A percentile compares a stretch with the other conserved stretches of the same genome.
phyloP scores from a whole-genome alignment of 169 alveolate genomes.

The Sarcocystis neurona region DNA sequence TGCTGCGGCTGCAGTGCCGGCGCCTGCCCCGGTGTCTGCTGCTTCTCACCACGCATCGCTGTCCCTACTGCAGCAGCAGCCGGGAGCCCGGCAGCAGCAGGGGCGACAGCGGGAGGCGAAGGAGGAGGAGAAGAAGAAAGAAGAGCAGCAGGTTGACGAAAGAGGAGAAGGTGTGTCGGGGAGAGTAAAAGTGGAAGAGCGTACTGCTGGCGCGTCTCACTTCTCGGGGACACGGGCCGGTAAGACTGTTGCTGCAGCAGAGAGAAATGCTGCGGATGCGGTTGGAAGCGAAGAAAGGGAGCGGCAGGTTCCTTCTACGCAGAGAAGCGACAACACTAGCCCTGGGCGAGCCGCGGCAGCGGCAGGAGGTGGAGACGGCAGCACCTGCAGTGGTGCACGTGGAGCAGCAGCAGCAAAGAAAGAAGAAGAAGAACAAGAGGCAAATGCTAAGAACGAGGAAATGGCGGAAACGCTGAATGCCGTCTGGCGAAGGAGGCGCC shows the following conservation, averaged over 20 bases:
- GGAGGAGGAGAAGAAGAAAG: conserved; percentile 4
- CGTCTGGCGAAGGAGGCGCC: not conserved
- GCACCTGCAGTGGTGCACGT: too few species aligned
- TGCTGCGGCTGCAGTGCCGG: not conserved
- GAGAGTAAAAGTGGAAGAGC: too few species aligned
- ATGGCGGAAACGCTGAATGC: not conserved
- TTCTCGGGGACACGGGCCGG: too few species aligned
- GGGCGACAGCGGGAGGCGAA: not conserved
- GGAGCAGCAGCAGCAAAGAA: not conserved
- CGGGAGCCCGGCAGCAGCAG: not conserved
- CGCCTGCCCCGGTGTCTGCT: not conserved
- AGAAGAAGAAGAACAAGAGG: not conserved
- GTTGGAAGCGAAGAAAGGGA: not conserved
- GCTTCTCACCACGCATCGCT: not conserved
- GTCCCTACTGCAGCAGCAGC: not conserved
- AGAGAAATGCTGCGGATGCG: too few species aligned
- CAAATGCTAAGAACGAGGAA: not conserved
- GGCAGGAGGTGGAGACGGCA: too few species aligned
- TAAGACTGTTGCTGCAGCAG: too few species aligned
- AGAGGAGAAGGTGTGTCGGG: too few species aligned
- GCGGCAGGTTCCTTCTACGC: too few species aligned
- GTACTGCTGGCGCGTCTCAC: too few species aligned
- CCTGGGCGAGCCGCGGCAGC: too few species aligned
- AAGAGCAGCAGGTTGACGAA: not conserved
- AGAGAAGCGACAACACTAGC: too few species aligned